phyloP scores from a whole-genome alignment of 352 stramenopile genomes.

The Plasmopara muralis region DNA sequence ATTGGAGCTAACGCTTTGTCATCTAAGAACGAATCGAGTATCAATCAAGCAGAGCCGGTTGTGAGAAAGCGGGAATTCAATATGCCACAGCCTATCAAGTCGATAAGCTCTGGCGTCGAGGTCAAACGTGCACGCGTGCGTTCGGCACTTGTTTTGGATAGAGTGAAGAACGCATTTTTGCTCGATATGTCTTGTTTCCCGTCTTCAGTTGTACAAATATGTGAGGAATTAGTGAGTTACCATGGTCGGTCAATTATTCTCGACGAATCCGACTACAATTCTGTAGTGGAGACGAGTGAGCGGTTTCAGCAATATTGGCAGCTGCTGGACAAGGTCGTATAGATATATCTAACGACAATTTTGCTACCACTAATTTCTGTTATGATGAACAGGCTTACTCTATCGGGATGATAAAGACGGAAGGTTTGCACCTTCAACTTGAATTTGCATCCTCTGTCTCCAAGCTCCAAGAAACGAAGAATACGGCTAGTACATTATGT shows the following conservation, averaged over 20 bases:
- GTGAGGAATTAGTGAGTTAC: conserved; percentile 41
- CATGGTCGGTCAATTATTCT: conserved; percentile 48
- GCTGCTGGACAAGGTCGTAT: conserved; percentile 53
- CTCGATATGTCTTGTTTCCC: conserved; percentile 54
- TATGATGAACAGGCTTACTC: conserved; percentile 31
- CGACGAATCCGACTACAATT: conserved; percentile 54
- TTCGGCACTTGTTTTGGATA: conserved; percentile 26
- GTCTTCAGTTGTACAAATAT: conserved; percentile 39
- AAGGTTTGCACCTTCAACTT: conserved; percentile 36
- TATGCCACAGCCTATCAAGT: conserved; percentile 17
- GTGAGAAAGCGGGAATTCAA: conserved; percentile 5
- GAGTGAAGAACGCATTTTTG: conserved; percentile 30
- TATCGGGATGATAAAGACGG: conserved; percentile 42
- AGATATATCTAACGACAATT: neutral
- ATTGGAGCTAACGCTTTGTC: neutral
- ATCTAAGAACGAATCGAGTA: neutral
- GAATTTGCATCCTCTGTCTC: conserved; percentile 16
- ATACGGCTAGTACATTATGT: conserved; percentile 9
- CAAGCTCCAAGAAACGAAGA: conserved; percentile 18
- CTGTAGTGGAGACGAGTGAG: conserved; percentile 47
- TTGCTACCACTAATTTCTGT: neutral
- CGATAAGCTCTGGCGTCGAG: conserved; percentile 14
- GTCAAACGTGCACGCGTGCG: conserved; percentile 43
- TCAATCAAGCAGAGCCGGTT: conserved; percentile 2
- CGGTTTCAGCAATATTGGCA: conserved; percentile 49